Evolutionary conservation across 2,329 filamentous ascomycete genomes (phyloP).

Genomic region (Venturiaceae sp.): DNA sequence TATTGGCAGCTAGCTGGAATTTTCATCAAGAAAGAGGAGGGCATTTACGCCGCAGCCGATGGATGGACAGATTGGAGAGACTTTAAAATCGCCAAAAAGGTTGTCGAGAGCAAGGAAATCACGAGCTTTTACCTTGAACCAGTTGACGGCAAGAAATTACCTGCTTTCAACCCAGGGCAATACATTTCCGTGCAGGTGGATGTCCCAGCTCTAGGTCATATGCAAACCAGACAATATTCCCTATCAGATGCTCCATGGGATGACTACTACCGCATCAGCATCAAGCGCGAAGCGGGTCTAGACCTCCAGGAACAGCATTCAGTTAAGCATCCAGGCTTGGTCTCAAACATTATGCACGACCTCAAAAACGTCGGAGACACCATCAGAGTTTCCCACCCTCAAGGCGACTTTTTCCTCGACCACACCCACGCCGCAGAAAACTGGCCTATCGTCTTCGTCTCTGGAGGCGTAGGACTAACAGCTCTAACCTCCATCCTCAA

Average conservation of each 20-base stretch:
- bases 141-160: conserved; percentile 50
- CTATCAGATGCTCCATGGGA: conserved; percentile 54
- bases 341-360: conserved; percentile 62
- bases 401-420: conserved; percentile 52
- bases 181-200: conserved; percentile 51
- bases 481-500: conserved; percentile 58
- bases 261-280: conserved; percentile 58
- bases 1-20: conserved; percentile 66
- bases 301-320: conserved; percentile 14
- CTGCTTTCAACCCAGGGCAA: conserved; percentile 58
- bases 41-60: conserved; percentile 47
- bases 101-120: conserved; percentile 57
- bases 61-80: conserved; percentile 58
- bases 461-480: conserved; percentile 59
- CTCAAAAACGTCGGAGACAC: conserved; percentile 50
- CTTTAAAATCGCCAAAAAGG: conserved; percentile 56
- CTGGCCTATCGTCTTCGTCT: conserved; percentile 54
- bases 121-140: conserved; percentile 62
- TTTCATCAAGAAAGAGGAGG: conserved; percentile 56
- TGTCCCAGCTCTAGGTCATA: conserved; percentile 48
- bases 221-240: conserved; percentile 64
- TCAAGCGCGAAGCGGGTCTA: conserved; percentile 56
- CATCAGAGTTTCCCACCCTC: conserved; percentile 57
- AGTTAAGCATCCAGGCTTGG: conserved; percentile 44
- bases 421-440: conserved; percentile 23